phyloP scores from a whole-genome alignment of 1,284 basidiomycete genomes.

The Golubevia sp. region DNA sequence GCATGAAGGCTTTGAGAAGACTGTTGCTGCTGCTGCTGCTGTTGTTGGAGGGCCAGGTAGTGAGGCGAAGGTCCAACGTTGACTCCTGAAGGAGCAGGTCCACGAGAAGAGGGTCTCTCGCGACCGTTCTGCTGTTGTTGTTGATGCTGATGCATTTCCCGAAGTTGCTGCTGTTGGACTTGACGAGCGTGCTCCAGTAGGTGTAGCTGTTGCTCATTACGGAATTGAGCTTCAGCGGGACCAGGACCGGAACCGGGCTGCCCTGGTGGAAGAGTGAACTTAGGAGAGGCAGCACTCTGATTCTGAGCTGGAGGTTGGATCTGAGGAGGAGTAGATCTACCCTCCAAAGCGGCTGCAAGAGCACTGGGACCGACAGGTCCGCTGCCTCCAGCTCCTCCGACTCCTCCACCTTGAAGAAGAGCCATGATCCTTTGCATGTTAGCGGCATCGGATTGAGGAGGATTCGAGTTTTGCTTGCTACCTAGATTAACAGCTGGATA shows the following conservation, averaged over 20 bases:
- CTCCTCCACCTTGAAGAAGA: slow-evolving; percentile 30
- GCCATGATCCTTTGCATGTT: slow-evolving; percentile 61
- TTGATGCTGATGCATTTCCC: not conserved
- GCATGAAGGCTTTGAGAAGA: not conserved
- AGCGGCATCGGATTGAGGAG: slow-evolving; percentile 44
- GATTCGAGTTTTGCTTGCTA: slow-evolving; percentile 16
- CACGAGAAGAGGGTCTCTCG: not conserved
- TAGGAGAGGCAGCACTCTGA: not conserved
- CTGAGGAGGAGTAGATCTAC: not conserved
- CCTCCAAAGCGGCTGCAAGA: not conserved
- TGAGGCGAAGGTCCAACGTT: not conserved
- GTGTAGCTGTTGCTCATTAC: not conserved
- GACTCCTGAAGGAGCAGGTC: not conserved
- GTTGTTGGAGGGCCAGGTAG: not conserved
- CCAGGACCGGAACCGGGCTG: not conserved
- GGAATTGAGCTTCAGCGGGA: not conserved
- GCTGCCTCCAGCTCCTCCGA: not conserved
- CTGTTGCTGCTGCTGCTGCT: slow-evolving; percentile 7
- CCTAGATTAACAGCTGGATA: not conserved
- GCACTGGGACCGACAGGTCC: not conserved
- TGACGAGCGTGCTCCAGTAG: not conserved
- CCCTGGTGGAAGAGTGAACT: too few species aligned
- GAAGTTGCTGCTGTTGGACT: too few species aligned
- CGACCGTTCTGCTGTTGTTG: slow-evolving; percentile 2
- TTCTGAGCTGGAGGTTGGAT: too few species aligned